phyloP scores from a whole-genome alignment of 169 alveolate species.

The Cryptosporidium sp. region DNA sequence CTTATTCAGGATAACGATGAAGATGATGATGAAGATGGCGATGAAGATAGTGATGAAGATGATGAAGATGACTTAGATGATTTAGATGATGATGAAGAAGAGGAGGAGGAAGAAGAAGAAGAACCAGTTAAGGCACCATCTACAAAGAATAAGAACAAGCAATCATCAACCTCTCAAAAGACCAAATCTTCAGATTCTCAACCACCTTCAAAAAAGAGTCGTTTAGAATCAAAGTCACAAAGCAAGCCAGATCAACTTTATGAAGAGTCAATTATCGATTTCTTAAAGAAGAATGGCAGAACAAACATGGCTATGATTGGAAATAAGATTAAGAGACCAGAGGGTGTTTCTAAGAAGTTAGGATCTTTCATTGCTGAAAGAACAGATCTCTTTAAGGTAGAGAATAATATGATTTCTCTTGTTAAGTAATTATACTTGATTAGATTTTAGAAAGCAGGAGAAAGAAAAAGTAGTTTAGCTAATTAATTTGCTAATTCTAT shows the following conservation, averaged over 20 bases:
- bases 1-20: conserved; percentile 78
- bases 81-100: conserved; percentile 80
- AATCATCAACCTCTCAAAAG: conserved; percentile 26
- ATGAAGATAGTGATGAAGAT: conserved; percentile 84
- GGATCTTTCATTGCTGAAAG: conserved; percentile 83
- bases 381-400: conserved; percentile 80
- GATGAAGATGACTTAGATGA: conserved; percentile 84
- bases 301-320: conserved; percentile 85
- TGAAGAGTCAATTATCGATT: conserved; percentile 82
- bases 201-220: conserved; percentile 52
- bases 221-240: conserved; percentile 48
- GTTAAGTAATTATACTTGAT: conserved; percentile 12
- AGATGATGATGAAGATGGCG: conserved; percentile 87
- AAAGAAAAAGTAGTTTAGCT: conserved; percentile 22
- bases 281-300: conserved; percentile 85
- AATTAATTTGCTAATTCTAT: conserved; percentile 31
- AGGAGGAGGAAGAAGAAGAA: conserved; percentile 82
- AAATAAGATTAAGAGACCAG: conserved; percentile 85
- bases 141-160: conserved; percentile 67
- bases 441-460: background rate
- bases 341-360: conserved; percentile 82
- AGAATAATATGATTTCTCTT: conserved; percentile 78
- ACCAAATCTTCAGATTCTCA: conserved; percentile 12
- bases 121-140: conserved; percentile 76
- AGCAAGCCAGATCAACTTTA: conserved; percentile 77